Percentiles rank a stretch among this genome's conserved stretches.
phyloP scores from a whole-genome alignment of 1,139 yeast species.

The Geotrichum candidum region DNA sequence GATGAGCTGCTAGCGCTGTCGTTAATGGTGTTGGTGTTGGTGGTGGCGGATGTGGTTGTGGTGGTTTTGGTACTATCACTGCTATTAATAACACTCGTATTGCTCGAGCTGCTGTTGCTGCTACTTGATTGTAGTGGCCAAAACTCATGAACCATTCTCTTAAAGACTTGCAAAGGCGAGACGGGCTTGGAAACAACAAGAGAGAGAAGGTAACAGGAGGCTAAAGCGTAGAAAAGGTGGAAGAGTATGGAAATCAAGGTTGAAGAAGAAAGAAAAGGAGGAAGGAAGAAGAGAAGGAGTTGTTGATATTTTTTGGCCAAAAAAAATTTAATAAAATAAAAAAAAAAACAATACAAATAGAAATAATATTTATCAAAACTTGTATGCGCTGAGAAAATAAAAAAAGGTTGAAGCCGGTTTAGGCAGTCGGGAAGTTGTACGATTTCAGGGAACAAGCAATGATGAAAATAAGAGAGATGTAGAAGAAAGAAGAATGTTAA shows the following conservation, averaged over 20 bases:
- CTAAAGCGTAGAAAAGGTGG: neutral
- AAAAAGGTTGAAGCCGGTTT: neutral
- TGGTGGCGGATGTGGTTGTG: neutral
- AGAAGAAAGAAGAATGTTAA: neutral
- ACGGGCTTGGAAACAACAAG: neutral
- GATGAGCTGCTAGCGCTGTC: neutral
- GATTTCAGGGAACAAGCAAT: neutral
- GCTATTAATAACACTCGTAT: neutral
- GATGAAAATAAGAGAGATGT: too few relatives aligned
- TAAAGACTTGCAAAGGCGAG: neutral
- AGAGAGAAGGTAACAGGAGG: neutral
- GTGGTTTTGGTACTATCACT: neutral
- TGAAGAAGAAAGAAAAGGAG: slow-evolving; percentile 1
- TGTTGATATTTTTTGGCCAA: neutral
- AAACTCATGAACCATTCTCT: neutral
- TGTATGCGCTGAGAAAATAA: neutral
- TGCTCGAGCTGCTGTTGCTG: neutral
- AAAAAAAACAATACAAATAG: too few relatives aligned
- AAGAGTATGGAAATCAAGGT: neutral
- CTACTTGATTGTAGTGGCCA: neutral
- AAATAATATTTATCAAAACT: neutral
- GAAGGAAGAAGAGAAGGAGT: neutral
- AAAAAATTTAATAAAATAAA: neutral
- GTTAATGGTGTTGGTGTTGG: neutral
- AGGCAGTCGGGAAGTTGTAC: neutral